Conservation (phyloP, 306 rosid species). For the Comarum palustre region DNA sequence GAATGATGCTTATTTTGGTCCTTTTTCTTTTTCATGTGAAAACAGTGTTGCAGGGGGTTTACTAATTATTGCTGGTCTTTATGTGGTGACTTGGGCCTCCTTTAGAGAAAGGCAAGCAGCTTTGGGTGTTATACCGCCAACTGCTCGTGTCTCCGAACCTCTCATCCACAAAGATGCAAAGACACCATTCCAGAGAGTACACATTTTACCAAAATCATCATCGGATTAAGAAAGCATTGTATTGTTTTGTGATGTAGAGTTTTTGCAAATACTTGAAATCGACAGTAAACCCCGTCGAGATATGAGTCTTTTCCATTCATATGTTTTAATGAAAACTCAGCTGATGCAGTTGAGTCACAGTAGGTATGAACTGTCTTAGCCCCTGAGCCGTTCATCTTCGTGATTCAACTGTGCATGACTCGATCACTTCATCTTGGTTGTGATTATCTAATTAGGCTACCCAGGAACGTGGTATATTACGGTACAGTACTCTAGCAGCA, state of each 20-base stretch:
- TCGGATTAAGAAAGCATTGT: conserved; percentile 45
- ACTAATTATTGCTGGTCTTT: conserved; percentile 72
- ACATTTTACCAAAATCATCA: conserved; percentile 48
- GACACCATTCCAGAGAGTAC: conserved; percentile 46
- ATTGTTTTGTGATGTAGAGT: conserved; percentile 25
- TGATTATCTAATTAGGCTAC: too few species aligned
- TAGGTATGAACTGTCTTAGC: background rate
- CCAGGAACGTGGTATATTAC: background rate
- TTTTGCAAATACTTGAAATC: conserved; percentile 11
- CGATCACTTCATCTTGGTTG: too few species aligned
- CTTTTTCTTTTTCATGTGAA: conserved; percentile 26
- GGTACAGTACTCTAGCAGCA: background rate
- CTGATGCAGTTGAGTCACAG: background rate
- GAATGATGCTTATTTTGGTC: conserved; percentile 28
- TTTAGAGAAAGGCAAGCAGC: conserved; percentile 50
- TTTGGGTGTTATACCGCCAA: conserved; percentile 31
- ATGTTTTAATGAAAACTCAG: background rate
- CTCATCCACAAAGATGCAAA: conserved; percentile 47
- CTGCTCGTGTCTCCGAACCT: conserved; percentile 52
- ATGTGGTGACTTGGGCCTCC: conserved; percentile 81
- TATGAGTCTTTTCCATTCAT: background rate
- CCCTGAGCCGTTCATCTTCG: background rate
- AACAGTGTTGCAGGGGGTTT: conserved; percentile 80
- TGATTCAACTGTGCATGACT: background rate
- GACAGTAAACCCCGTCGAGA: conserved; percentile 8